These are phyloP conservation scores for Xylariaceae sp. DNA, from an alignment of 2,329 filamentous ascomycete genomes.

Conservation along the genomic window DNA sequence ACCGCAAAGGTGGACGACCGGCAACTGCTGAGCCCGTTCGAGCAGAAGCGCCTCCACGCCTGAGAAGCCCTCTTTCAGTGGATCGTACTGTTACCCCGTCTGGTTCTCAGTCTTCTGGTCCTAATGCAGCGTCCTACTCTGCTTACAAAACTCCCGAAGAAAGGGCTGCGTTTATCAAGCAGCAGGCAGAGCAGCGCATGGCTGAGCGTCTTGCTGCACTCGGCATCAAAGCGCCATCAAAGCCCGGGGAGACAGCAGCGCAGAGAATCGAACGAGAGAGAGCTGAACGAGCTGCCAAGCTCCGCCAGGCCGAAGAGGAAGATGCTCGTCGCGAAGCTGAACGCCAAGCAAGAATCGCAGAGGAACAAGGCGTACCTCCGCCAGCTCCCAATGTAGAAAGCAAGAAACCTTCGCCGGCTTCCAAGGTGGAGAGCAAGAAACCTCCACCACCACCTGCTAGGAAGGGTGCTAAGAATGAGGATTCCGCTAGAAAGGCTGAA, in stretches of 20 bases:
- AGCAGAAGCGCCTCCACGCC: slow-evolving; percentile 45
- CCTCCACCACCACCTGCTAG: slow-evolving; percentile 76
- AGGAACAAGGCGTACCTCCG: slow-evolving; percentile 64
- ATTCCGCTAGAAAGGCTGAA: slow-evolving; percentile 35
- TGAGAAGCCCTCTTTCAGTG: slow-evolving; percentile 51
- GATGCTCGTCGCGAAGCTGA: slow-evolving; percentile 85
- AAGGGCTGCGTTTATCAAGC: slow-evolving; percentile 90
- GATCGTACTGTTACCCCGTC: slow-evolving; percentile 52
- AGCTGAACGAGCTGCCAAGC: slow-evolving; percentile 79
- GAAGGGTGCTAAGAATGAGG: slow-evolving; percentile 61
- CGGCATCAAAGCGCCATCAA: slow-evolving; percentile 78
- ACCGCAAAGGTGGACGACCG: slow-evolving; percentile 44
- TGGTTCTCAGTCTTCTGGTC: slow-evolving; percentile 40
- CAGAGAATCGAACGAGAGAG: slow-evolving; percentile 87
- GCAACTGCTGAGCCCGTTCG: slow-evolving; percentile 43
- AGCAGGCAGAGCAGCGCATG: slow-evolving; percentile 95
- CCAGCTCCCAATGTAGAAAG: slow-evolving; percentile 49
- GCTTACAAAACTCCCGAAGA: slow-evolving; percentile 90
- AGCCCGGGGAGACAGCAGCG: slow-evolving; percentile 72
- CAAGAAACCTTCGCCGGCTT: slow-evolving; percentile 52
- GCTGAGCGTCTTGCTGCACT: slow-evolving; percentile 91
- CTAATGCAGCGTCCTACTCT: slow-evolving; percentile 65
- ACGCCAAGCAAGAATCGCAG: slow-evolving; percentile 74
- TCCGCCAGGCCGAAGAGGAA: slow-evolving; percentile 89
- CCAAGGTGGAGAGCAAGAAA: slow-evolving; percentile 53